Evolutionary conservation across 1,284 basidiomycete genomes (phyloP).

Genomic region (Mycena citricolor): DNA sequence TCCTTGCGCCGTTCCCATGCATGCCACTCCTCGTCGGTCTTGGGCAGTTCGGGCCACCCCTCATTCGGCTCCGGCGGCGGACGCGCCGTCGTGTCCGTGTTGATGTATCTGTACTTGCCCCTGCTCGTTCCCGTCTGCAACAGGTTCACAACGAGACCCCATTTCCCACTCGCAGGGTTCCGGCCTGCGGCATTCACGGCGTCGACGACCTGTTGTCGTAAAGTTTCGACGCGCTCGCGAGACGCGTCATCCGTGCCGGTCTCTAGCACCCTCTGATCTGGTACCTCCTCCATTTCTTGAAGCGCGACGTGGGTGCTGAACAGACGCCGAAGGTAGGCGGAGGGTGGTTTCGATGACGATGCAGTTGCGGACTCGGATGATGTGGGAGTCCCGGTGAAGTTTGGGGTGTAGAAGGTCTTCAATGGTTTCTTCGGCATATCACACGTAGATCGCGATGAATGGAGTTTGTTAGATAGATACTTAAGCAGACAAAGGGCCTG

Average conservation of each 20-base stretch:
- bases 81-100: conserved; percentile 12
- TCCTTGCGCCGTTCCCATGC: conserved; percentile 11
- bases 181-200: conserved; percentile 27
- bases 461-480: too few relatives aligned
- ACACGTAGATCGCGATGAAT: too few relatives aligned
- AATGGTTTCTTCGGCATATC: too few relatives aligned
- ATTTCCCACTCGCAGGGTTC: conserved; percentile 32
- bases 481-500: too few relatives aligned
- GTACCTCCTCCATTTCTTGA: conserved; percentile 16
- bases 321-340: conserved; percentile 10
- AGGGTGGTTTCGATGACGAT: conserved; percentile 6
- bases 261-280: conserved; percentile 6
- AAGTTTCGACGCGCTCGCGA: conserved; percentile 21
- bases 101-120: conserved; percentile 27
- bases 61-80: conserved; percentile 7
- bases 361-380: conserved; percentile 13
- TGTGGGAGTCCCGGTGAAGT: conserved; percentile 18
- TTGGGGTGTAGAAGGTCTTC: conserved; percentile 18
- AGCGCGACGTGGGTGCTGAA: conserved; percentile 14
- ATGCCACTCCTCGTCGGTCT: conserved; percentile 20
- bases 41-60: conserved; percentile 11
- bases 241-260: too few relatives aligned
- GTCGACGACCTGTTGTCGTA: conserved; percentile 24
- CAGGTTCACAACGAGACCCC: conserved; percentile 27
- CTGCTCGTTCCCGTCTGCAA: conserved; percentile 27